Base-by-base conservation (phyloP, 2,329 filamentous ascomycete genomes). In the Cryphonectria japonica region DNA sequence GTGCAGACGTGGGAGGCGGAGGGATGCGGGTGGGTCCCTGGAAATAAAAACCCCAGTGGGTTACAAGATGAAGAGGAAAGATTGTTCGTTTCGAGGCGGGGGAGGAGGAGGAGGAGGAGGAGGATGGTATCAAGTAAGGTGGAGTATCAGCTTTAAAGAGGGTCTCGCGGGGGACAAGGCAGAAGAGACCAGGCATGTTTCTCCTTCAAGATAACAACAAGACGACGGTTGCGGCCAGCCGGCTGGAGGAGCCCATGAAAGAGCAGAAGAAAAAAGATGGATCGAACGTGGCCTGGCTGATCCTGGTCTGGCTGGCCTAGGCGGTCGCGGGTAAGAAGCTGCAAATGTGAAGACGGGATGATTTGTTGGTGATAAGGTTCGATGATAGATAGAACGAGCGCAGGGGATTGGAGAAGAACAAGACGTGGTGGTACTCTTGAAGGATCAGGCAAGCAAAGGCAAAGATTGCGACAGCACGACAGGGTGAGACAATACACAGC, bases 351-450 rank as follows among this genome's bases (percentile, higher is more conserved):
- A 62, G 54, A 16, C 54, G 14, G 14, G 54, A 39, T 62, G 54
- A 39, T 62, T 34, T 34, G 60, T 19, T 37, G 60, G 11, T 37
- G 60, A 62, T 62, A 62, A n/a, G 34, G 59, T 57, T 19, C 16
- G 50, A 67, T 67, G 22, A 59, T 54, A 66, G 65, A 67, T 67
- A 67, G 65, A 59, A 26, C 34, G 65, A 43, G 32, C 13, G 29
- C 14, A 8, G n/a, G 65, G 65, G 65, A 67, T 67, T 67, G 65
- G 65, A 59, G 57, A 57, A 59, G 64, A n/a, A 39, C 46, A 54
- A 66, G 32, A 16, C 46, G 26, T 32, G 54, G 54, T 59, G 54
- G 54, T 59, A 59, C 19, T 2, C 26, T 32, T 16, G 4, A 32
- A n/a, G 22, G 19, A 50, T 50, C 7, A 6, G 50, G 29, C 65